Base-by-base conservation (phyloP, 176 grass and related monocot genomes). In the Hordeum marinum region DNA sequence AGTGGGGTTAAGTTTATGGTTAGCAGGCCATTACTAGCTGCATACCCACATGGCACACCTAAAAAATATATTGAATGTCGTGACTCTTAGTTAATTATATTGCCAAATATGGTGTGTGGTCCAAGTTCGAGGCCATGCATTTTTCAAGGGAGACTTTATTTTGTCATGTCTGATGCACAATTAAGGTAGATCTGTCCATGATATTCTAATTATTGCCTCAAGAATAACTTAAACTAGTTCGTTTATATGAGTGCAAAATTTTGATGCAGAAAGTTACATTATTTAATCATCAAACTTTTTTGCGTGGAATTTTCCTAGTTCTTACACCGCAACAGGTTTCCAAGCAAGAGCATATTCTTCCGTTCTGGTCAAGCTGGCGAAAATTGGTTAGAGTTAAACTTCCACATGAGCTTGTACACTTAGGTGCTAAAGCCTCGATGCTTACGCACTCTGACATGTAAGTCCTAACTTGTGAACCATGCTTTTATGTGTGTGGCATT, bases 321-420 rank as follows among this genome's bases (percentile, higher is more conserved):
- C 87, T 95, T 72, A 80, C 88, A 83, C 89, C 91, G 13, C 55
- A 89, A 34, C 80, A 95, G 80, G 78, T 94, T 69, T 95, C 96
- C 45, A 88, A 84, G 74, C 85, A 73, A 86, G 96, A 98, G 60
- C 93, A 95, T 67, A 92, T 98, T 85, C 79, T 98, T 79, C 96
- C 93, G 20, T 84, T 86, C 75, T 92, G 93, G 96, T 73, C 91
- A 66, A 95, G 42, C 75, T 94, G 85, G 87, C 84, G 78, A 37
- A 94, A 83, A 77, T 70, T 92, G 35, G 68, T 83, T 80, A 83
- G 74, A 60, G 59, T 48, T 68, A 92, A 94, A 80, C 87, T 93
- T 76, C 80, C 87, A n/a, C 82, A 94, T 80, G 93, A 92, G 40
- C 50, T 64, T 87, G 85, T 98, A 24, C 39, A 79, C 23, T 77